A percentile compares a stretch with the other conserved stretches of the same genome.
Evolutionary conservation across 345 rosid genomes (phyloP).

Genomic region (Turritis glabra): DNA sequence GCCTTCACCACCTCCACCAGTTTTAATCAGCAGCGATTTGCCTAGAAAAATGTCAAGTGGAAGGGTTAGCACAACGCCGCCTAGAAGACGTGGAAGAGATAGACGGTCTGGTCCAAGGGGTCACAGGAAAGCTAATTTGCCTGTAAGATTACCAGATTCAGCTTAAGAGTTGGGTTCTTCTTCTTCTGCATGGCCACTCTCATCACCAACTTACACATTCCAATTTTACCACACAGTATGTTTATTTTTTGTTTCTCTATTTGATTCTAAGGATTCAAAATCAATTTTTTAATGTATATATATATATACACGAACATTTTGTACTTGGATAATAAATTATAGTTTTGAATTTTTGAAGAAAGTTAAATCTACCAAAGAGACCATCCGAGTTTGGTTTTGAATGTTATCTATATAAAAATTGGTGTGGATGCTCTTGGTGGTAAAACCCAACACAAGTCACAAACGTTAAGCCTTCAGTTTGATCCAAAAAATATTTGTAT

Average conservation of each 20-base stretch:
- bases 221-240: constrained; percentile 35
- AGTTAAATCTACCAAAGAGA: neutral
- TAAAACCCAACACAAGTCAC: too few relatives aligned
- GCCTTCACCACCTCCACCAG: constrained; percentile 49
- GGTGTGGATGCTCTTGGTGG: neutral
- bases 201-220: constrained; percentile 24
- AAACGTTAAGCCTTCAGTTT: neutral
- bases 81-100: constrained; percentile 57
- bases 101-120: constrained; percentile 66
- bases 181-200: constrained; percentile 16
- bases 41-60: constrained; percentile 44
- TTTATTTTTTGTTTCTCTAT: constrained; percentile 33
- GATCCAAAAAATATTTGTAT: neutral
- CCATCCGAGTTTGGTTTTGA: neutral
- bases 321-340: constrained; percentile 41
- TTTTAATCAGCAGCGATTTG: constrained; percentile 36
- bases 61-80: constrained; percentile 42
- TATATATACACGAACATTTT: constrained; percentile 41
- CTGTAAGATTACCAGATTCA: constrained; percentile 30
- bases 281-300: constrained; percentile 44
- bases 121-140: constrained; percentile 57
- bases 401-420: neutral
- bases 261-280: constrained; percentile 41
- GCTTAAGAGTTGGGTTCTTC: constrained; percentile 26
- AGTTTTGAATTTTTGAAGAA: constrained; percentile 26